A percentile compares a stretch with the other conserved stretches of the same genome.
These are phyloP conservation scores for Claviceps pazoutovae DNA, from an alignment of 2,329 filamentous ascomycete genomes.

Conservation along the genomic window DNA sequence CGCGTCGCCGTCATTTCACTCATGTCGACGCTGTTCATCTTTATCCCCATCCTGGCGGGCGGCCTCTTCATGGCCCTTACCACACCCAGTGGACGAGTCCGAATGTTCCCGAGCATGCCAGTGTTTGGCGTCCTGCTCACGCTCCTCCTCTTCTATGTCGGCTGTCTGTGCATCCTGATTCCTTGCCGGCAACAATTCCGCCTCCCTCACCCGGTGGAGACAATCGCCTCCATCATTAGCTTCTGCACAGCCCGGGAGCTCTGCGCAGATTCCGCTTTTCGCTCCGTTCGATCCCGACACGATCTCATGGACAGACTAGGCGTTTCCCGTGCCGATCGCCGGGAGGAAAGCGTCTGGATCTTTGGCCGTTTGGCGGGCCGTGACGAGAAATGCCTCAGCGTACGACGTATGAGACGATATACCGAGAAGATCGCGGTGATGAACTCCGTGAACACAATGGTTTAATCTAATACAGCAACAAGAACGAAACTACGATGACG, in stretches of 20 bases:
- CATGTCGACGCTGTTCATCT: slow-evolving; percentile 42
- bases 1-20: slow-evolving; percentile 49
- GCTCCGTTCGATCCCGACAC: slow-evolving; percentile 48
- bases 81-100: slow-evolving; percentile 32
- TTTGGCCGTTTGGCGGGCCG: slow-evolving; percentile 29
- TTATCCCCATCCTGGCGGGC: slow-evolving; percentile 53
- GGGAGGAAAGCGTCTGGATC: slow-evolving; percentile 37
- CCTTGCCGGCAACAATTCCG: slow-evolving; percentile 46
- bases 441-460: slow-evolving; percentile 14
- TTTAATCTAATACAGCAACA: not conserved
- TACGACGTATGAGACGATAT: slow-evolving; percentile 30
- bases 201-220: slow-evolving; percentile 60
- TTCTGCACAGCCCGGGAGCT: slow-evolving; percentile 64
- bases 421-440: slow-evolving; percentile 25
- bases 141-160: slow-evolving; percentile 55
- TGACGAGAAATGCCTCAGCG: slow-evolving; percentile 28
- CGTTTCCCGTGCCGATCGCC: slow-evolving; percentile 27
- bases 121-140: slow-evolving; percentile 61
- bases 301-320: slow-evolving; percentile 60
- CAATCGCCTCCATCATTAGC: slow-evolving; percentile 62
- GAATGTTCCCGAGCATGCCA: slow-evolving; percentile 59
- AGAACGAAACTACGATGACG: not conserved
- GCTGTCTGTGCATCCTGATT: slow-evolving; percentile 47
- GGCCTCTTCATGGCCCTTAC: slow-evolving; percentile 64
- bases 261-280: slow-evolving; percentile 58